Base-by-base conservation (phyloP, 805 yeast species). In the Teunomyces gatunensis region DNA sequence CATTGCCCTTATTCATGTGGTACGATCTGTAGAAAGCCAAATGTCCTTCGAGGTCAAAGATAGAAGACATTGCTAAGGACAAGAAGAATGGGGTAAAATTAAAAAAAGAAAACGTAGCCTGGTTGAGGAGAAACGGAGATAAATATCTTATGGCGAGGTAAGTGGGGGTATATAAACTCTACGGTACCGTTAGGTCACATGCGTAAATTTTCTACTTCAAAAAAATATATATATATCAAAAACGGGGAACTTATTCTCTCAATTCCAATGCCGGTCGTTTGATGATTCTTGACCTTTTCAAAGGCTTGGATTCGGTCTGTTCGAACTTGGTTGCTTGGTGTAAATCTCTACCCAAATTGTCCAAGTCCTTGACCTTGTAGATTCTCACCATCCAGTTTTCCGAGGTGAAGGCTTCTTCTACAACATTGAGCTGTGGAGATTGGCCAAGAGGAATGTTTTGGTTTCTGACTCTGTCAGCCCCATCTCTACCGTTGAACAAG, bases 381-480 rank as follows among this genome's bases (percentile, higher is more conserved):
- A 94, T 80, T 71, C 99, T 83, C 15, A 94, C 97, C 57, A 94
- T 79, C 97, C 97, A 95, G 76, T 94, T 95, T 64, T 90, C 96
- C 41, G 92, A 78, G 1, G 99, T 94, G 72, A 85, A 94, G 0
- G 85, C 99, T 75, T 94, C 99, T 59, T 94, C 98, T 35, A 92
- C 75, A 45, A 84, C 84, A 61, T 85, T 85, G 58, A 92, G 75
- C 35, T 80, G 75, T 17, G 71, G 68, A 37, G 80, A 74, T 44
- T 71, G 70, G 20, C 61, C 60, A 1, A 69, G 63, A 2, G 84
- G 81, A 53, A 94, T 83, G 49, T 69, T 73, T 71, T 94, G 98
- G 54, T 83, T 80, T 69, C 99, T 87, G 6, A 91, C 97, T 61
- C 97, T 80, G 75, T 94, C 99, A 11, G 70, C 60, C 28, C 85